Evolutionary conservation across 805 yeast genomes (phyloP).

Genomic region (Ogataea saltuana): DNA sequence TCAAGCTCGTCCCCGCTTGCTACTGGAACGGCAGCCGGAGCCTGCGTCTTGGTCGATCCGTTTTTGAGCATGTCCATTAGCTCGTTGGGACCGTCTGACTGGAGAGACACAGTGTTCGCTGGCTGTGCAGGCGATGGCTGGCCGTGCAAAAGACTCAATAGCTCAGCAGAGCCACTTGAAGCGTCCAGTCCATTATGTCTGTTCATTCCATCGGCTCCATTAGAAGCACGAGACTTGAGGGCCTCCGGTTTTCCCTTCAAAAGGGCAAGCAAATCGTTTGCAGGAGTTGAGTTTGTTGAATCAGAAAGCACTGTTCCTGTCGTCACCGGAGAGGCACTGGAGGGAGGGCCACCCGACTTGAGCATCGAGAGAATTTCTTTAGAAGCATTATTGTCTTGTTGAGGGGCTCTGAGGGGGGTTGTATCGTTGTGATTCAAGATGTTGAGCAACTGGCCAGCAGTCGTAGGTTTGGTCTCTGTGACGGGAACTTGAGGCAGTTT

Average conservation of each 20-base stretch:
- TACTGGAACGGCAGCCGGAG: not conserved
- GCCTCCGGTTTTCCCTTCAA: not conserved
- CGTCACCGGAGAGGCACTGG: not conserved
- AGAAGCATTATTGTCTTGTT: not conserved
- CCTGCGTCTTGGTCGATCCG: not conserved
- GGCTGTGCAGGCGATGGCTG: constrained; percentile 1
- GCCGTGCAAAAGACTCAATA: constrained; percentile 7
- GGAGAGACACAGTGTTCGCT: not conserved
- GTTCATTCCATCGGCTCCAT: too few relatives aligned
- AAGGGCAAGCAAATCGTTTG: constrained; percentile 1
- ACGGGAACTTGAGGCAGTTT: not conserved
- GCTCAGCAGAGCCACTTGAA: constrained; percentile 6
- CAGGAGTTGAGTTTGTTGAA: not conserved
- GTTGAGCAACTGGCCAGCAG: constrained; percentile 13
- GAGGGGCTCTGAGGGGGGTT: not conserved
- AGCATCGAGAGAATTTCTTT: constrained; percentile 6
- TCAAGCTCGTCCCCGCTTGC: constrained; percentile 10
- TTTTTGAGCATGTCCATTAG: constrained; percentile 7
- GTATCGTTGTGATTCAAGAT: constrained; percentile 7
- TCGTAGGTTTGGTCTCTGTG: not conserved
- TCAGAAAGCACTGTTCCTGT: not conserved
- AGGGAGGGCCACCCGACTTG: constrained; percentile 2
- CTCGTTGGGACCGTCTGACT: constrained; percentile 5
- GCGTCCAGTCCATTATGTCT: too few relatives aligned
- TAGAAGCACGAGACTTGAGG: too few relatives aligned